Percentiles rank a stretch among this genome's conserved stretches.
Evolutionary conservation across 2,329 filamentous ascomycete genomes (phyloP).

Genomic region (Fusarium lateritium): DNA sequence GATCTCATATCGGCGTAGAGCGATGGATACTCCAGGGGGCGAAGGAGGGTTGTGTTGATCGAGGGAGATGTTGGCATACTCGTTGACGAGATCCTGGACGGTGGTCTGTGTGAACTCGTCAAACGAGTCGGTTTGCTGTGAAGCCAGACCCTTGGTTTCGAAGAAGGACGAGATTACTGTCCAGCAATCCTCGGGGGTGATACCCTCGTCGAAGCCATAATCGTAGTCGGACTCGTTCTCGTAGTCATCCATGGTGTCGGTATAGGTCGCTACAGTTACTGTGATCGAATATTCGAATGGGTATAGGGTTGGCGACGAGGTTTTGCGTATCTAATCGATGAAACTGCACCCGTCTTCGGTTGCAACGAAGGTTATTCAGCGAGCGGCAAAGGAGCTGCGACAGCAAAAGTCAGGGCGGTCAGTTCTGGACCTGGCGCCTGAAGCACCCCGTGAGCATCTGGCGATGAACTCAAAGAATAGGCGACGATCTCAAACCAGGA

Average conservation of each 20-base stretch:
- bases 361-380: conserved; percentile 37
- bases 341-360: conserved; percentile 17
- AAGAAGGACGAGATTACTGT: conserved; percentile 98
- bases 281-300: conserved; percentile 1
- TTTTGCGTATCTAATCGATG: conserved; percentile 17
- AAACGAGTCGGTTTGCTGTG: conserved; percentile 98
- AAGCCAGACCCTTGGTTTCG: conserved; percentile 93
- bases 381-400: conserved; percentile 41
- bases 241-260: conserved; percentile 67
- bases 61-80: conserved; percentile 91
- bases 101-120: conserved; percentile 96
- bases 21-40: conserved; percentile 82
- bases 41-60: conserved; percentile 90
- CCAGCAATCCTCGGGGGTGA: conserved; percentile 99
- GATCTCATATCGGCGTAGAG: conserved; percentile 93
- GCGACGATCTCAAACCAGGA: conserved; percentile 35
- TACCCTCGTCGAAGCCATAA: conserved; percentile 78
- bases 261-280: conserved; percentile 5
- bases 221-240: conserved; percentile 75
- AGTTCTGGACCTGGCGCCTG: conserved; percentile 53
- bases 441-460: conserved; percentile 54
- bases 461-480: conserved; percentile 43
- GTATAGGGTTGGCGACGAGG: conserved; percentile 14
- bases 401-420: conserved; percentile 51
- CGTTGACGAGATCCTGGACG: conserved; percentile 93